Evolutionary conservation across 164 flowering plant species (phyloP), one percentile per base, ranked within the genome.

Genomic region (Euptelea pleiosperma): DNA sequence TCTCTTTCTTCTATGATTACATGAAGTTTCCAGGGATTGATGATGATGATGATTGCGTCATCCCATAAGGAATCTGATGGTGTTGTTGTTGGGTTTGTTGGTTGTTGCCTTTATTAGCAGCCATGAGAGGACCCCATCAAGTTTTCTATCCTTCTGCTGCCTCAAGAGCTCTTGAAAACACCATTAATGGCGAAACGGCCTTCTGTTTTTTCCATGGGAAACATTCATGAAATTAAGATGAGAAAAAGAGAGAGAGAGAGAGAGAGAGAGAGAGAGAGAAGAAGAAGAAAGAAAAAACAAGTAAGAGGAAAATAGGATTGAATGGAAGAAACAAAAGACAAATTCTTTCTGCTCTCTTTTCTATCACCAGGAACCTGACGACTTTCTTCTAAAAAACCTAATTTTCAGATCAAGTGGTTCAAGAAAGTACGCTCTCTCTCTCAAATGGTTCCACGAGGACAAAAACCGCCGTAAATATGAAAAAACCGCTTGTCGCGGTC

Each of bases 11-110:
- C 14, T 12, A n/a, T 5, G 9, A 48, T 59, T 83, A 89, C 96
- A 86, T 82, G 91, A 77, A 80, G 62, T 72, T 77, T 42, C 61
- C 74, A 37, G 74, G 82, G 37, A 66, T 40, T 18, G 73, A 60
- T n/a, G n/a, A n/a, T n/a, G 87, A 73, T 3, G 85, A 70, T 56
- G 88, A 55, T 19, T 81, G 88, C 80, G 81, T 82, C 80, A 81
- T 83, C 60, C 78, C 86, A 45, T 65, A 78, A 10, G 85, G 67
- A 58, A 81, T 78, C 67, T 77, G 82, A 26, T 74, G 70, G 25
- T 53, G 64, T 8, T 64, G 50, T 12, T 63, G 61, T 43, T 46
- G 62, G 2, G 52, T 59, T n/a, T n/a, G n/a, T n/a, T n/a, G n/a
- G n/a, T 39, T 65, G 67, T 31, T 61, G 50, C 35, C 60, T 50